Base-by-base conservation (phyloP, 768 basidiomycete species). In the Hericium coralloides region DNA sequence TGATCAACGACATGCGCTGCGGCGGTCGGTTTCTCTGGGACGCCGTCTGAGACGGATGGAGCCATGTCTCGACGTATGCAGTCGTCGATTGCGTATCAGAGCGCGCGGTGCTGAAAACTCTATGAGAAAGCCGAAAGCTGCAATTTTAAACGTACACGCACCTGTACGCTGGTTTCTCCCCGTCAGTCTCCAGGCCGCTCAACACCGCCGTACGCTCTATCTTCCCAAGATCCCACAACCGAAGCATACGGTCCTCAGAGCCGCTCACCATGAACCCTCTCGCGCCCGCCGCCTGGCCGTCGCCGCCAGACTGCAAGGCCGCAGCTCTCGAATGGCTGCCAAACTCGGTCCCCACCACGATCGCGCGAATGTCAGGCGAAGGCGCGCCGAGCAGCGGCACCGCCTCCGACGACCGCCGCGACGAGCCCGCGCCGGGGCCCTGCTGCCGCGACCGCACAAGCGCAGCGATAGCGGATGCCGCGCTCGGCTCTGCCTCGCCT, bases 231-330 rank as follows among this genome's bases (percentile, higher is more conserved):
- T 98, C 94, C 94, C 93, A 98, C 60, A 92, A 76, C 23, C 92
- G 78, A 41, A 99, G 77, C 63, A 84, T 86, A 51, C 87, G 79
- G 70, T 99, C 97, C 63, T 95, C 91, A 0, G 94, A 95, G 1
- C 92, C 95, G 22, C 82, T 92, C 26, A 98, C 71, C 69, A 95
- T 76, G 68, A 85, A 98, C 0, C 89, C 92, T 37, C 80, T 74
- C 15, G 60, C 60, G 4, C 57, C 62, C 1, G 60, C 39, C 10
- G 49, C 25, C 31, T 56, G 12, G 10, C 61, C 59, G 12, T 63
- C 62, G 15, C 55, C 56, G 23, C 52, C 55, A 43, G 61, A 52
- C 54, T 61, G 54, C 12, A 53, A 65, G 55, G 64, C 66, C 26
- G 60, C 57, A 5, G 69, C 63, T 10, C 69, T 60, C 4, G 79